These are phyloP conservation scores for Pseudocercospora musae DNA, from an alignment of 2,329 filamentous ascomycete species.

Conservation along the genomic window DNA sequence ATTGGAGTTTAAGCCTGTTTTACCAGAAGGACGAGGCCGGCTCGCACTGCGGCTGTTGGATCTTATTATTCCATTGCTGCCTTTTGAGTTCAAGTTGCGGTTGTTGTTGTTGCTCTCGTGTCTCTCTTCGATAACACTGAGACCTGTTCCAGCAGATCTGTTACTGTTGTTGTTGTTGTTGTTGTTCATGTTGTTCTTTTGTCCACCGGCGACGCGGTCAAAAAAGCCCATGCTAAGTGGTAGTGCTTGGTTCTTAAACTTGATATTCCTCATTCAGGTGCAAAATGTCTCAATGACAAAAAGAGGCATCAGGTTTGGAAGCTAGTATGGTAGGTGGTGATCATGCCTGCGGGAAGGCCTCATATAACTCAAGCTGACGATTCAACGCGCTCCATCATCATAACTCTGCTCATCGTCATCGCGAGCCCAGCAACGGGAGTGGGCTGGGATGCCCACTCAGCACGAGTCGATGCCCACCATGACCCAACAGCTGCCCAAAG, in stretches of 20 bases:
- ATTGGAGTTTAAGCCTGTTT: conserved; percentile 21
- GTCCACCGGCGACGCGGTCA: conserved; percentile 3
- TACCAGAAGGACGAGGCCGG: conserved; percentile 18
- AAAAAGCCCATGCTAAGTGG: conserved; percentile 22
- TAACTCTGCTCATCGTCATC: conserved; percentile 12
- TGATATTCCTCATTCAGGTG: conserved; percentile 13
- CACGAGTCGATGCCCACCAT: conserved; percentile 15
- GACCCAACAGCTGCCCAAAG: conserved; percentile 14
- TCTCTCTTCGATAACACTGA: conserved; percentile 19
- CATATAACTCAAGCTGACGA: conserved; percentile 14
- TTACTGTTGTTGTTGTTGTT: conserved; percentile 12
- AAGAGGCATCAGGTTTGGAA: not conserved
- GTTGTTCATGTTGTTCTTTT: conserved; percentile 1
- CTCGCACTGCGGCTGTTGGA: conserved; percentile 14
- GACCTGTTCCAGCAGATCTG: conserved; percentile 12
- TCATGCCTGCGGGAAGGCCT: conserved; percentile 3
- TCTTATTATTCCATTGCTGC: conserved; percentile 13
- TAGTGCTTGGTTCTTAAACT: conserved; percentile 21
- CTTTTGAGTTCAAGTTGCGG: conserved; percentile 11
- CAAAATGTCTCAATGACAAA: not conserved
- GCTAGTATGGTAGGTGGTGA: not conserved
- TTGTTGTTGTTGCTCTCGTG: conserved; percentile 1
- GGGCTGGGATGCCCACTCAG: conserved; percentile 12
- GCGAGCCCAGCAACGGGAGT: not conserved
- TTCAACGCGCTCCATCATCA: conserved; percentile 11